Base-by-base conservation (phyloP, 441 rosid species). In the Biscutella laevigata region DNA sequence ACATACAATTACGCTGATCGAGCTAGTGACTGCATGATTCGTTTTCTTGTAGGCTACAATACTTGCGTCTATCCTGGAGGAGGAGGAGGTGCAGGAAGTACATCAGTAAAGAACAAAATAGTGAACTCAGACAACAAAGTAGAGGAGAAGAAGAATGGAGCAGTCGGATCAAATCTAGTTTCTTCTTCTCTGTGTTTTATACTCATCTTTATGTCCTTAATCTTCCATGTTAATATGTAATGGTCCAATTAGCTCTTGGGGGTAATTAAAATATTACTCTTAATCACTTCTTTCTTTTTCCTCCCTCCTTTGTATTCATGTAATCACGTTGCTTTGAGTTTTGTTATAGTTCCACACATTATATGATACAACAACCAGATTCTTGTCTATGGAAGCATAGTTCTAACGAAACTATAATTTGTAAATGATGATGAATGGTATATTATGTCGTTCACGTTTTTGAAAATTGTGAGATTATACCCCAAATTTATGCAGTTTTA, bases 31-130 rank as follows among this genome's bases (percentile, higher is more conserved):
- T 22, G 1, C n/a, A 11, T 12, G 11, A 20, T 21, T 34, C 3
- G 15, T 10, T 28, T 16, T 9, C 10, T 46, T 5, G 35, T 16
- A 13, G 21, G 29, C 20, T 80, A 84, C 28, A 71, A 49, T 44
- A 73, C 46, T 33, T 84, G 94, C 57, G 48, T 57, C 0, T 82
- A 82, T 63, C 81, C 84, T 1, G 84, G 86, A 48, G 86, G 77
- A 34, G 72, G 83, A 45, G 67, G 71, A 35, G 74, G 71, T 40
- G 66, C 44, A 51, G 37, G 20, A 54, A 39, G 64, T 26, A 21
- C 48, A 60, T 60, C 61, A 29, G 47, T 55, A 26, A 36, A 46
- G 66, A 66, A 66, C 65, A 66, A 46, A 46, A 59, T 50, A 37
- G 70, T 61, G 36, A 45, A 4, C 26, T 66, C 62, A 40, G 41